Evolutionary conservation across 2,329 filamentous ascomycete species (phyloP), one percentile per base, ranked within the genome.

Genomic region (Colletotrichum endophyticum): DNA sequence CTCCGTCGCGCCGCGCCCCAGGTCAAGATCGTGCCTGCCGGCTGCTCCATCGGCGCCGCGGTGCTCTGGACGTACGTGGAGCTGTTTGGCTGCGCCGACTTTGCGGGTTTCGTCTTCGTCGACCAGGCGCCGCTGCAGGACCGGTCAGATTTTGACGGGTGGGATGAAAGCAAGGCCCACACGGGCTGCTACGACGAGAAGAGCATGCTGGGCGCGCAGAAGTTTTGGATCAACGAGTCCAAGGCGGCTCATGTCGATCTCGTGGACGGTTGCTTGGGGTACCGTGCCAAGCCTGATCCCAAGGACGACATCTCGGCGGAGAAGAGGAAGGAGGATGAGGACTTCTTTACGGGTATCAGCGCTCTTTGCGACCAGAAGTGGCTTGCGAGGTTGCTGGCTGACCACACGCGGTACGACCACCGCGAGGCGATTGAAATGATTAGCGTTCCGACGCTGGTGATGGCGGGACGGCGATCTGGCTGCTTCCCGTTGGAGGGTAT

Each of bases 51-150:
- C 66, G 85, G 85, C 66, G 85, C 85, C 8, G 85, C 85, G 2
- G 81, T 87, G 8, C 78, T 87, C 8, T 86, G 85, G 85, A 86
- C 85, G 1, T 84, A 85, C 70, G 78, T 84, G 8, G 85, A 87
- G 80, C 81, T 87, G 1, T 86, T 85, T 56, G 82, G 83, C 5
- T 78, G 80, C 68, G 70, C 44, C 5, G 82, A 80, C 32, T 84
- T 86, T 39, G 71, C 78, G 0, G 85, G 83, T 0, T 81, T 84
- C 49, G 81, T 84, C 25, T 86, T 86, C 61, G 85, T 85, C 19
- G 85, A 86, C 80, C 85, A 87, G 79, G 85, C 84, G 6, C 85
- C 85, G 56, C 78, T 86, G 67, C 85, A 87, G 79, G 84, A 87
- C 70, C 83, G 83, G 19, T 82, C 82, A 12, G 16, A 61, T 3